Evolutionary conservation across 2,329 filamentous ascomycete genomes (phyloP).

Genomic region (Stromatinia cepivora): DNA sequence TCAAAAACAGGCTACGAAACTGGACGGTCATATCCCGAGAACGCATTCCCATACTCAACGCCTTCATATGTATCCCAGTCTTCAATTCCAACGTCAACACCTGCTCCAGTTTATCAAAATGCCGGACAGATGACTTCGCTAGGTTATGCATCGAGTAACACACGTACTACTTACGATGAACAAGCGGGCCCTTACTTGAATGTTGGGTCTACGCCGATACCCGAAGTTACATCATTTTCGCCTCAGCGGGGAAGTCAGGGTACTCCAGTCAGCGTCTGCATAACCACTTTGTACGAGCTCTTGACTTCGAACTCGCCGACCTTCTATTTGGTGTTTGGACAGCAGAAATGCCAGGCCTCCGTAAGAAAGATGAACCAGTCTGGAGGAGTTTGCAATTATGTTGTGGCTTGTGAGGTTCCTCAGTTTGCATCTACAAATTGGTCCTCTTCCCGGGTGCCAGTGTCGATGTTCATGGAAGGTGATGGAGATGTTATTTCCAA

Average conservation of each 20-base stretch:
- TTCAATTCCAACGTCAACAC: slow-evolving; percentile 45
- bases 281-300: slow-evolving; percentile 75
- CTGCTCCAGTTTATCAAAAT: slow-evolving; percentile 36
- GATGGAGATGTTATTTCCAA: slow-evolving; percentile 51
- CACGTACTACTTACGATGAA: slow-evolving; percentile 58
- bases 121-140: slow-evolving; percentile 37
- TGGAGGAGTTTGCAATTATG: slow-evolving; percentile 65
- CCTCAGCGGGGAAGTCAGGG: slow-evolving; percentile 69
- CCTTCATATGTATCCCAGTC: slow-evolving; percentile 51
- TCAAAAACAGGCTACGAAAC: slow-evolving; percentile 37
- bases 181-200: slow-evolving; percentile 67
- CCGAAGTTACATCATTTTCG: slow-evolving; percentile 67
- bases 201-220: slow-evolving; percentile 57
- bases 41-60: slow-evolving; percentile 50
- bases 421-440: slow-evolving; percentile 58
- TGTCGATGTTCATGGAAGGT: slow-evolving; percentile 61
- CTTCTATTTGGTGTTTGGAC: slow-evolving; percentile 75
- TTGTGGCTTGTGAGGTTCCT: slow-evolving; percentile 71
- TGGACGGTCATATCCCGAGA: slow-evolving; percentile 41
- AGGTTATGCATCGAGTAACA: slow-evolving; percentile 47
- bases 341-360: slow-evolving; percentile 68
- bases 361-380: slow-evolving; percentile 62
- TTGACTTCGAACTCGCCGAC: slow-evolving; percentile 56
- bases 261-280: slow-evolving; percentile 70
- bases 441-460: slow-evolving; percentile 55